A percentile compares a stretch with the other conserved stretches of the same genome.
Evolutionary conservation across 805 yeast species (phyloP).

Genomic region (Isabelozyma gotoi): DNA sequence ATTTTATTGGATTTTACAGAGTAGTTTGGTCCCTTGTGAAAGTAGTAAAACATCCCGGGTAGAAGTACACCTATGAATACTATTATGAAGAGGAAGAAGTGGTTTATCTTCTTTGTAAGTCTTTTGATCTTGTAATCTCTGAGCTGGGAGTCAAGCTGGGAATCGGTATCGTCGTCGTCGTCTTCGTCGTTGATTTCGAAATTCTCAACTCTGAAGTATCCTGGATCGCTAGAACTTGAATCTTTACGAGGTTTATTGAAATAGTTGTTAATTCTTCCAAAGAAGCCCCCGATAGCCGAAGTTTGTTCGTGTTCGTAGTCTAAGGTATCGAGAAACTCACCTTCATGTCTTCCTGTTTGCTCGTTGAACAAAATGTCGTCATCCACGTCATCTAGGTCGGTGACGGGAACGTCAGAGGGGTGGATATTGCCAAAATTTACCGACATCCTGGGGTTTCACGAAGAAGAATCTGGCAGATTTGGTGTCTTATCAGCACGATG

Average conservation of each 20-base stretch:
- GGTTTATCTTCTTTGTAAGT: constrained; percentile 20
- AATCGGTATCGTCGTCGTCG: constrained; percentile 21
- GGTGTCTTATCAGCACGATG: too few species aligned
- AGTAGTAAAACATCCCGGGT: not conserved
- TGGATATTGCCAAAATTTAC: constrained; percentile 24
- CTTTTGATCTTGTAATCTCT: constrained; percentile 25
- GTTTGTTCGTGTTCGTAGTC: constrained; percentile 20
- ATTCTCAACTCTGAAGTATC: not conserved
- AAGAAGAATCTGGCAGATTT: too few species aligned
- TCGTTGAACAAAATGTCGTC: constrained; percentile 31
- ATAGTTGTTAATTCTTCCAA: not conserved
- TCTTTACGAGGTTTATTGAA: not conserved
- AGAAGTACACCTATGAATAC: constrained; percentile 1
- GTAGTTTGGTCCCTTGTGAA: not conserved
- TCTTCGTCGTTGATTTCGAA: constrained; percentile 18
- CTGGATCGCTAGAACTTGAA: not conserved
- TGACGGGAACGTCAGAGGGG: constrained; percentile 53
- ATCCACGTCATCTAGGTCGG: constrained; percentile 49
- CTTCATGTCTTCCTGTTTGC: constrained; percentile 5
- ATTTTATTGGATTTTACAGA: not conserved
- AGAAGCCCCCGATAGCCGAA: not conserved
- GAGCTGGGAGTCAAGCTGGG: constrained; percentile 8
- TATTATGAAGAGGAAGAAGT: constrained; percentile 3
- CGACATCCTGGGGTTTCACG: too few species aligned
- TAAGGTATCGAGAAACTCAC: constrained; percentile 16